phyloP scores from a whole-genome alignment of 257 asterid species.

The Linaria vulgaris region DNA sequence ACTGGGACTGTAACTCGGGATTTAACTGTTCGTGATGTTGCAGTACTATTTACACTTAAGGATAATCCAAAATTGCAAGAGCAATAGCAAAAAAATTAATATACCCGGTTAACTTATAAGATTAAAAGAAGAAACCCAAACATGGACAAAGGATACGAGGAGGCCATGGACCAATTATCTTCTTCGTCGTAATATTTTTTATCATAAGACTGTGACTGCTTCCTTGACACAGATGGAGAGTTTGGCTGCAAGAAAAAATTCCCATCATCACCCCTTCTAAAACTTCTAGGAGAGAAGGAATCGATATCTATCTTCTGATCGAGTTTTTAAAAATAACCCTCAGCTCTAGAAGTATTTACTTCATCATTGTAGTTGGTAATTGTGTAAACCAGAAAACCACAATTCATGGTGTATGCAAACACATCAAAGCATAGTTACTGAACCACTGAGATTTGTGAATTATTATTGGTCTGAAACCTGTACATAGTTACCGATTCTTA shows the following conservation, averaged over 20 bases:
- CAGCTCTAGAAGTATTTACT: neutral
- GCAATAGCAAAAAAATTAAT: neutral
- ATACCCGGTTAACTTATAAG: neutral
- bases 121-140: constrained; percentile 11
- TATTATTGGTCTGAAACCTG: neutral
- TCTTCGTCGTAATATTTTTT: constrained; percentile 56
- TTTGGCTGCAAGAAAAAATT: constrained; percentile 43
- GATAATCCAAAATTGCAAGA: constrained; percentile 20
- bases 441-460: neutral
- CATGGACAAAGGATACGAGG: constrained; percentile 66
- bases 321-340: neutral
- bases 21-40: constrained; percentile 65
- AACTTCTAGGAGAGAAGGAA: neutral
- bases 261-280: constrained; percentile 18
- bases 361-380: neutral
- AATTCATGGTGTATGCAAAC: neutral
- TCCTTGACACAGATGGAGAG: constrained; percentile 43
- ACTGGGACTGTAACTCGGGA: constrained; percentile 79
- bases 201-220: constrained; percentile 37
- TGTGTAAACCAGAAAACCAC: constrained; percentile 9
- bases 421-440: constrained; percentile 2
- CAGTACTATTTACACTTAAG: constrained; percentile 57
- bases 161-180: constrained; percentile 76
- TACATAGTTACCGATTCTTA: neutral
- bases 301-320: neutral